These are phyloP conservation scores for Talaromyces funiculosus DNA, from an alignment of 2,329 filamentous ascomycete species.

Conservation along the genomic window DNA sequence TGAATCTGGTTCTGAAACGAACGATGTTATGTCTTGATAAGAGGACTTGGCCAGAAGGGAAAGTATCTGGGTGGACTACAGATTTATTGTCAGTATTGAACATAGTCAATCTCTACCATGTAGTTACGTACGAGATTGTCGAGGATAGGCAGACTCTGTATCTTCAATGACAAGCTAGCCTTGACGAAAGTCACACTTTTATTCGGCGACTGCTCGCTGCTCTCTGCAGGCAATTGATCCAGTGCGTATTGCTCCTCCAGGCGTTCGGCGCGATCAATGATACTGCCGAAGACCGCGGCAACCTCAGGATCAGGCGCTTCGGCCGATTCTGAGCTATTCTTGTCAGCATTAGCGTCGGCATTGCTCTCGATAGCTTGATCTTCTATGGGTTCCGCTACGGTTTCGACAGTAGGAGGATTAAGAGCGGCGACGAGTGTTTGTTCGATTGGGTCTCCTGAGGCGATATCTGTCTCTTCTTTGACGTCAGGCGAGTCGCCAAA, in stretches of 20 bases:
- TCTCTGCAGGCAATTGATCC: constrained; percentile 28
- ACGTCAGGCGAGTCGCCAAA: constrained; percentile 21
- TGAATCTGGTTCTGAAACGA: constrained; percentile 52
- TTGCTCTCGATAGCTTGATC: constrained; percentile 17
- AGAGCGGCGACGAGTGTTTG: constrained; percentile 34
- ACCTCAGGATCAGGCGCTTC: constrained; percentile 28
- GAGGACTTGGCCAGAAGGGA: constrained; percentile 52
- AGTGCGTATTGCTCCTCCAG: constrained; percentile 36
- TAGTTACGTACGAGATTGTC: constrained; percentile 51
- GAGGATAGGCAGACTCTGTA: constrained; percentile 56
- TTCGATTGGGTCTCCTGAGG: constrained; percentile 30
- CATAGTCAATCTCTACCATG: neutral
- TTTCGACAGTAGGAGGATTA: constrained; percentile 18
- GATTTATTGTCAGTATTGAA: neutral
- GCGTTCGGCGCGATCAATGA: constrained; percentile 40
- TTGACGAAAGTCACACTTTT: constrained; percentile 37
- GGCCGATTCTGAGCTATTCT: constrained; percentile 17
- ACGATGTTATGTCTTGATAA: constrained; percentile 52
- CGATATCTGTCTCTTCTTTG: constrained; percentile 20
- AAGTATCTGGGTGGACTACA: constrained; percentile 55
- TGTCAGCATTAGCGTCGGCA: constrained; percentile 18
- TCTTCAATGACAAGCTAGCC: constrained; percentile 45
- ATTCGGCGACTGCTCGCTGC: constrained; percentile 24
- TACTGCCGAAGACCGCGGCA: constrained; percentile 36
- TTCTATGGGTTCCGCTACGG: neutral